A percentile compares a stretch with the other conserved stretches of the same genome.
These are phyloP conservation scores for Acanthamoeba divionensis DNA, from an alignment of 208 protist genomes.

Conservation along the genomic window DNA sequence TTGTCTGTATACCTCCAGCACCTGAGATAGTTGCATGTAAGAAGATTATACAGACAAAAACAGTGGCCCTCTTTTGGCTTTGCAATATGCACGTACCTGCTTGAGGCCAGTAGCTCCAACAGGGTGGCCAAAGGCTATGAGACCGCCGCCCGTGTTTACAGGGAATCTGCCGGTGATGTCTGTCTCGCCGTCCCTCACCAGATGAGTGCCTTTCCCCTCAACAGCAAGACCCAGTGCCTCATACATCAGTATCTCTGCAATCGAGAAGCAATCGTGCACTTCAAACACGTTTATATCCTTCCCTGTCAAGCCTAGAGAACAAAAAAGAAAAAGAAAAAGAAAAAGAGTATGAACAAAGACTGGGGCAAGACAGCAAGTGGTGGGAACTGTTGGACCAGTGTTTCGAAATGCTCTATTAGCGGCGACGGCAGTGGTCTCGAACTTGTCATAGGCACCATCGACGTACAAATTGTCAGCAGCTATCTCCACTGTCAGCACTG, in stretches of 20 bases:
- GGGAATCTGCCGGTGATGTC: slow-evolving; percentile 82
- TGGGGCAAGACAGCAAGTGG: slow-evolving; percentile 83
- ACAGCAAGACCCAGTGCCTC: slow-evolving; percentile 89
- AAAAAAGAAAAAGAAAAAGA: too few species aligned
- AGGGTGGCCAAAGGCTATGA: slow-evolving; percentile 89
- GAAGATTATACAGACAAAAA: background rate
- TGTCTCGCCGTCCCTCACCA: slow-evolving; percentile 82
- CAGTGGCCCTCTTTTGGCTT: too few species aligned
- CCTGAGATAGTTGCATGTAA: slow-evolving; percentile 74
- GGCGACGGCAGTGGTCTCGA: slow-evolving; percentile 81
- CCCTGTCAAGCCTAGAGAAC: background rate
- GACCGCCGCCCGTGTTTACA: slow-evolving; percentile 88
- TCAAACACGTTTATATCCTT: slow-evolving; percentile 69
- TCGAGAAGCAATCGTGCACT: slow-evolving; percentile 92
- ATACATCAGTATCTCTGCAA: slow-evolving; percentile 90
- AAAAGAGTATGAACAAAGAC: too few species aligned
- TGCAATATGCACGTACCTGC: background rate
- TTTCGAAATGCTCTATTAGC: slow-evolving; percentile 80
- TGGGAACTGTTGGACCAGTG: slow-evolving; percentile 77
- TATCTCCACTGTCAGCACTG: slow-evolving; percentile 79
- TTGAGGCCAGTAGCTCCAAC: slow-evolving; percentile 72
- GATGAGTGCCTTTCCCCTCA: slow-evolving; percentile 83
- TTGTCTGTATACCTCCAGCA: slow-evolving; percentile 89
- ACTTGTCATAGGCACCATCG: slow-evolving; percentile 78
- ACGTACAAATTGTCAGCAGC: slow-evolving; percentile 83